These are phyloP conservation scores for Lolium perenne DNA, from an alignment of 176 grass and related monocot genomes.

Conservation along the genomic window DNA sequence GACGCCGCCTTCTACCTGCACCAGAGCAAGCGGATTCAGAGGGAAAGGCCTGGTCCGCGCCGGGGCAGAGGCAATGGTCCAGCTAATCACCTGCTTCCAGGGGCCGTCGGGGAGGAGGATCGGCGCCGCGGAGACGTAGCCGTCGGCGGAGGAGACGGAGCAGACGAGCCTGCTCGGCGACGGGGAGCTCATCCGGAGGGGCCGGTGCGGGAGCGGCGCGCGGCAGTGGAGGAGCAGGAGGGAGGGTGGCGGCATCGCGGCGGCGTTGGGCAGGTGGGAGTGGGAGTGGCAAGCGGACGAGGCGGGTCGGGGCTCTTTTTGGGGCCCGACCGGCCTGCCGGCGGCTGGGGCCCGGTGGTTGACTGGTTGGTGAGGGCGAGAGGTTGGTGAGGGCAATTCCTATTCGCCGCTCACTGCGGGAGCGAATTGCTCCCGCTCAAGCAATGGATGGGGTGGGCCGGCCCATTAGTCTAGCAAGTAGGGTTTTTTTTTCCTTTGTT, in stretches of 20 bases:
- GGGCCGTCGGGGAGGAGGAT: conserved; percentile 90
- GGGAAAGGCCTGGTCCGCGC: conserved; percentile 20
- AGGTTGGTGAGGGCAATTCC: no score
- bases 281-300: neutral
- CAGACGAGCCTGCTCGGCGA: conserved; percentile 45
- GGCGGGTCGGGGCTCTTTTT: neutral
- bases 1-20: conserved; percentile 84
- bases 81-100: conserved; percentile 73
- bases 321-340: neutral
- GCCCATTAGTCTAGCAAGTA: no score
- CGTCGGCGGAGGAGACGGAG: conserved; percentile 43
- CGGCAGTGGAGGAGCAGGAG: conserved; percentile 47
- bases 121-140: conserved; percentile 69
- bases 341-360: conserved; percentile 7
- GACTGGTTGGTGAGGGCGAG: conserved; percentile 1
- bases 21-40: conserved; percentile 42
- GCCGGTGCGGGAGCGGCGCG: conserved; percentile 29
- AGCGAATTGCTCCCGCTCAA: no score
- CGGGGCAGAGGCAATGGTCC: neutral
- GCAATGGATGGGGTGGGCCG: no score
- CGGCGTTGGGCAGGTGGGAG: conserved; percentile 9
- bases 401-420: no score
- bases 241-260: conserved; percentile 49
- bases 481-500: no score
- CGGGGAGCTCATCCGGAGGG: conserved; percentile 31